Evolutionary conservation across 2,329 filamentous ascomycete species (phyloP).

Genomic region (Alternaria sp.): DNA sequence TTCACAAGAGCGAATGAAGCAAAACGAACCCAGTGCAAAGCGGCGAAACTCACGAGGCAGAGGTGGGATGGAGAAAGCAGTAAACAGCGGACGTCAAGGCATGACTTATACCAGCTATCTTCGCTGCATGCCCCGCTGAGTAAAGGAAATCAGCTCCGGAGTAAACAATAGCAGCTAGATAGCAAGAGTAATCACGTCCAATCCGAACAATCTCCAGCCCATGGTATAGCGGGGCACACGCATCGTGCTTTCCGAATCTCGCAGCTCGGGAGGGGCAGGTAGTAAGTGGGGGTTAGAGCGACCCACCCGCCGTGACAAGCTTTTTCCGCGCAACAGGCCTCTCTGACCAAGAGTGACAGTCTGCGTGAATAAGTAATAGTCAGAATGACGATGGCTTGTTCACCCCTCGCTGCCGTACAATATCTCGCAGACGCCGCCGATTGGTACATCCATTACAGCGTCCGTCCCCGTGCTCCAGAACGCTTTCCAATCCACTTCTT

Average conservation of each 20-base stretch:
- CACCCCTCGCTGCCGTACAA: conserved; percentile 73
- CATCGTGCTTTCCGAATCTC: conserved; percentile 32
- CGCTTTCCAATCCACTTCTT: conserved; percentile 73
- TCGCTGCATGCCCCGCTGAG: conserved; percentile 21
- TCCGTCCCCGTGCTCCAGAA: conserved; percentile 95
- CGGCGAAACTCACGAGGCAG: conserved; percentile 11
- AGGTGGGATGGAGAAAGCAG: conserved; percentile 2
- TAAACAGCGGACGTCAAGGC: conserved; percentile 1
- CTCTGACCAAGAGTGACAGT: background rate
- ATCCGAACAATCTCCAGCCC: conserved; percentile 10
- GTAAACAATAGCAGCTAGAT: conserved; percentile 15
- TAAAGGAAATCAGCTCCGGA: conserved; percentile 21
- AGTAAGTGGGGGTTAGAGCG: conserved; percentile 30
- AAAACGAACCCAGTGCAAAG: conserved; percentile 15
- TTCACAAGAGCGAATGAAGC: conserved; percentile 3
- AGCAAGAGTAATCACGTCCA: conserved; percentile 14
- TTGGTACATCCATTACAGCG: conserved; percentile 94
- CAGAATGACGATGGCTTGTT: conserved; percentile 23
- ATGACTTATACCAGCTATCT: conserved; percentile 26
- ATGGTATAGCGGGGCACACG: conserved; percentile 23
- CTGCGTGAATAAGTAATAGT: conserved; percentile 18
- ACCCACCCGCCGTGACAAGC: conserved; percentile 25
- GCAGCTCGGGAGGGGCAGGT: conserved; percentile 26
- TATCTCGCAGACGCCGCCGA: conserved; percentile 94
- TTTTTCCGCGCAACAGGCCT: conserved; percentile 16